These are phyloP conservation scores for Teunomyces stri DNA, from an alignment of 805 yeast genomes.

Conservation along the genomic window DNA sequence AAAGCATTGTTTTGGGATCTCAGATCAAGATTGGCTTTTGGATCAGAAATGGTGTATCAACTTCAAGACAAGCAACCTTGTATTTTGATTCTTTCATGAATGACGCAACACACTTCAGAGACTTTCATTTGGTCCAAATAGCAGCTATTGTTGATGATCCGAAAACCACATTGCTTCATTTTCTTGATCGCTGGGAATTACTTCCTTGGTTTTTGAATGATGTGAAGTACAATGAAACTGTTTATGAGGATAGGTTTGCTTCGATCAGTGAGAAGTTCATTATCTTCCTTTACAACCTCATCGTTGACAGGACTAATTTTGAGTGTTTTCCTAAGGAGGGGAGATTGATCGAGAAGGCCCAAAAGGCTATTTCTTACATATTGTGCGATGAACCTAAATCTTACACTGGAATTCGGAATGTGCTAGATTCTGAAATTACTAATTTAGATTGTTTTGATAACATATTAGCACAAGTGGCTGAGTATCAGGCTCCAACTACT, in stretches of 20 bases:
- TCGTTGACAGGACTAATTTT: constrained; percentile 38
- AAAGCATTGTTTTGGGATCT: constrained; percentile 57
- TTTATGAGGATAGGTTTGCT: constrained; percentile 49
- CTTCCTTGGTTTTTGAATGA: constrained; percentile 46
- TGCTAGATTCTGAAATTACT: constrained; percentile 25
- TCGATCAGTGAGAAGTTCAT: constrained; percentile 44
- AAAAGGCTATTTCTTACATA: constrained; percentile 45
- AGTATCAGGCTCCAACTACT: constrained; percentile 60
- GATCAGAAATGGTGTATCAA: constrained; percentile 69
- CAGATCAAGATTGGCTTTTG: constrained; percentile 67
- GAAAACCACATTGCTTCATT: constrained; percentile 30
- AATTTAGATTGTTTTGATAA: constrained; percentile 44
- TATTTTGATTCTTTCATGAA: constrained; percentile 44
- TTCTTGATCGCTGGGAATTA: constrained; percentile 59
- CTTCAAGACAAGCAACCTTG: constrained; percentile 48
- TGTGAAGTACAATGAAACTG: constrained; percentile 28
- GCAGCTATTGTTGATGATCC: constrained; percentile 41
- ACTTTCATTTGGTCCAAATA: constrained; percentile 46
- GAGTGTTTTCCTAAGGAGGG: constrained; percentile 20
- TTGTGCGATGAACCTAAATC: constrained; percentile 53
- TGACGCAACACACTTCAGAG: constrained; percentile 42
- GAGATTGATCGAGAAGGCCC: constrained; percentile 27
- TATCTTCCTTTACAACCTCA: constrained; percentile 42
- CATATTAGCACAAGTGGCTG: constrained; percentile 60
- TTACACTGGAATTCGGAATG: constrained; percentile 46